phyloP scores from a whole-genome alignment of 2,329 filamentous ascomycete species.

The Zopfia rhizophila region DNA sequence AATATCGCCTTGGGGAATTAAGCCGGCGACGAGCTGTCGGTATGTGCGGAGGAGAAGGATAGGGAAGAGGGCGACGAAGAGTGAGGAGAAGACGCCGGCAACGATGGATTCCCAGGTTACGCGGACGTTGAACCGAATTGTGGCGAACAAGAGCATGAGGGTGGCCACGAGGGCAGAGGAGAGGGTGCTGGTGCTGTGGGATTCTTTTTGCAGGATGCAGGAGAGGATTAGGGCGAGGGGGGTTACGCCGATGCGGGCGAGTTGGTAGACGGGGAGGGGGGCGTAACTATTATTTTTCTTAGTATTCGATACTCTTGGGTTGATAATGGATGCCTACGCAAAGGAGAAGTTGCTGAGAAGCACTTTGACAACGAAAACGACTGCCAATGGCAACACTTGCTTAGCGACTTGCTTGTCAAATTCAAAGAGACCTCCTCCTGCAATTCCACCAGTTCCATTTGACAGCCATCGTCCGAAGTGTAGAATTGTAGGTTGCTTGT shows the following conservation, averaged over 20 bases:
- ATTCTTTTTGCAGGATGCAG: conserved; percentile 57
- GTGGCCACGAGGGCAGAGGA: conserved; percentile 62
- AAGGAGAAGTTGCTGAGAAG: conserved; percentile 65
- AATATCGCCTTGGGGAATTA: conserved; percentile 58
- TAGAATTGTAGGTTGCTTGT: conserved; percentile 27
- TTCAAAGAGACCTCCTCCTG: conserved; percentile 65
- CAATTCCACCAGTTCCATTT: conserved; percentile 59
- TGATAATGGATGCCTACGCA: conserved; percentile 50
- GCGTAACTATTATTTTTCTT: conserved; percentile 55
- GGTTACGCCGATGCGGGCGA: conserved; percentile 63
- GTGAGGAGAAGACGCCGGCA: conserved; percentile 62
- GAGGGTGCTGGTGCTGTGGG: conserved; percentile 60
- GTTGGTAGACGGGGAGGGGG: conserved; percentile 62
- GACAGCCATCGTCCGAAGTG: conserved; percentile 49
- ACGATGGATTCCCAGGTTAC: conserved; percentile 63
- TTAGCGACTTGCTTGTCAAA: conserved; percentile 61
- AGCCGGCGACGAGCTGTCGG: conserved; percentile 56
- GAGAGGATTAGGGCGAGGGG: conserved; percentile 62
- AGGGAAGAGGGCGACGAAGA: conserved; percentile 64
- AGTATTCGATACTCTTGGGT: background rate
- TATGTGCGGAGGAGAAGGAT: conserved; percentile 62
- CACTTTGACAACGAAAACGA: conserved; percentile 62
- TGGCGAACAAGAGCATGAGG: conserved; percentile 62
- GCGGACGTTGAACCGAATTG: conserved; percentile 56
- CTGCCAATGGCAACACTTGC: conserved; percentile 60